phyloP scores from a whole-genome alignment of 768 basidiomycete species.

The Tubosaeta sp. region DNA sequence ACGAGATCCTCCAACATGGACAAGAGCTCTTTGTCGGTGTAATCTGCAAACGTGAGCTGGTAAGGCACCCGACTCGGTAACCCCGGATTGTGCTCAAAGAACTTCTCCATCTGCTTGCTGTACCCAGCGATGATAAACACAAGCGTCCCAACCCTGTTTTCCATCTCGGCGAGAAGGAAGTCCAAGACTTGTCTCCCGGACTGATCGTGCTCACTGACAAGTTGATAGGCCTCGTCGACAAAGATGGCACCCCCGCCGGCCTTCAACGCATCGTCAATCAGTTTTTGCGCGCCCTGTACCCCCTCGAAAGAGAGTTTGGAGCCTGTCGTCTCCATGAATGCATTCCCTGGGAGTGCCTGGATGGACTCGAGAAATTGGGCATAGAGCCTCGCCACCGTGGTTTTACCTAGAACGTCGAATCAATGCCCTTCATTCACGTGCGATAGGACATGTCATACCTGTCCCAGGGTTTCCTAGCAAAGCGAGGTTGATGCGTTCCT shows the following conservation, averaged over 20 bases:
- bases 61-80: constrained; percentile 64
- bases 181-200: constrained; percentile 60
- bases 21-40: constrained; percentile 52
- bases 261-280: constrained; percentile 46
- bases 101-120: constrained; percentile 68
- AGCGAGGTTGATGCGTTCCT: constrained; percentile 58
- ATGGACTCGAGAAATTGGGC: constrained; percentile 59
- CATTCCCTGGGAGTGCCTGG: constrained; percentile 47
- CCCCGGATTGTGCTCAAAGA: constrained; percentile 76
- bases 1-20: constrained; percentile 50
- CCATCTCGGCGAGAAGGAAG: constrained; percentile 72
- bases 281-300: constrained; percentile 47
- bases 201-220: constrained; percentile 45
- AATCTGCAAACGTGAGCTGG: constrained; percentile 57
- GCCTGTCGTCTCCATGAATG: constrained; percentile 63
- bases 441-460: constrained; percentile 36
- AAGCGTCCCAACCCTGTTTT: constrained; percentile 59
- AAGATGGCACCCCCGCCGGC: constrained; percentile 66
- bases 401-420: constrained; percentile 47
- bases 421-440: background rate
- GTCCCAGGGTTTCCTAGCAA: constrained; percentile 74
- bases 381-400: constrained; percentile 64
- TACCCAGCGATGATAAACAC: constrained; percentile 76
- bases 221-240: constrained; percentile 73
- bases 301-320: constrained; percentile 57